These are phyloP conservation scores for Plasmodium sp. DNA, from an alignment of 169 alveolate genomes.

Conservation along the genomic window DNA sequence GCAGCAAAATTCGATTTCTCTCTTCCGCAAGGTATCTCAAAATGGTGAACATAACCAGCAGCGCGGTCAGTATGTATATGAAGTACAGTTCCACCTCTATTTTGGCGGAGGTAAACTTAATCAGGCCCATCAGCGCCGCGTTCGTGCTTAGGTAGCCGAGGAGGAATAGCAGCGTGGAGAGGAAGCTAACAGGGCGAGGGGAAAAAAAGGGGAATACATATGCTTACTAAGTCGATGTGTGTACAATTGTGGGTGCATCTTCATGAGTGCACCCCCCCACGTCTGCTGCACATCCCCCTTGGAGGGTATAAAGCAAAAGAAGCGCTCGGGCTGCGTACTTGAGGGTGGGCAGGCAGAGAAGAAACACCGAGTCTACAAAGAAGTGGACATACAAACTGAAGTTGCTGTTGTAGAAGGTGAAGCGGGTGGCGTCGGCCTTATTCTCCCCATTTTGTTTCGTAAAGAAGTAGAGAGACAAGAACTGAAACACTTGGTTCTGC, in stretches of 20 bases:
- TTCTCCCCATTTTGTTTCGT: conserved; percentile 21
- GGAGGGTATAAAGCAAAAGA: too few species aligned
- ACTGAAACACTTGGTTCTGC: conserved; percentile 63
- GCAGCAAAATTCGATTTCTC: conserved; percentile 31
- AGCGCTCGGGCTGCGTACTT: conserved; percentile 1
- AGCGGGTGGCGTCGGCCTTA: not conserved
- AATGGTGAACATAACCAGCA: conserved; percentile 33
- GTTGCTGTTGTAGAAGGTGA: conserved; percentile 18
- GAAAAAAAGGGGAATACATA: not conserved
- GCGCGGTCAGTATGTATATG: conserved; percentile 26
- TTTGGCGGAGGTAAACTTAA: not conserved
- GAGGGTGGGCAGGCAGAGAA: conserved; percentile 51
- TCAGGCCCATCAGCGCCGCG: not conserved
- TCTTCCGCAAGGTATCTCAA: conserved; percentile 37
- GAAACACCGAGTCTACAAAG: conserved; percentile 58
- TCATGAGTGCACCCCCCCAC: not conserved
- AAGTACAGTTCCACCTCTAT: conserved; percentile 7
- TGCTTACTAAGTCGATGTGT: not conserved
- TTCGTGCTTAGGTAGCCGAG: conserved; percentile 5
- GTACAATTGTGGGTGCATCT: not conserved
- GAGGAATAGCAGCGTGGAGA: conserved; percentile 6
- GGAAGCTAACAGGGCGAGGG: conserved; percentile 1
- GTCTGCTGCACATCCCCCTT: not conserved
- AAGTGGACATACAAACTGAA: conserved; percentile 59
- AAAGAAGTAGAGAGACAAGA: conserved; percentile 47